These are phyloP conservation scores for Pleurotus pulmonarius DNA, from an alignment of 768 basidiomycete genomes.

Conservation along the genomic window DNA sequence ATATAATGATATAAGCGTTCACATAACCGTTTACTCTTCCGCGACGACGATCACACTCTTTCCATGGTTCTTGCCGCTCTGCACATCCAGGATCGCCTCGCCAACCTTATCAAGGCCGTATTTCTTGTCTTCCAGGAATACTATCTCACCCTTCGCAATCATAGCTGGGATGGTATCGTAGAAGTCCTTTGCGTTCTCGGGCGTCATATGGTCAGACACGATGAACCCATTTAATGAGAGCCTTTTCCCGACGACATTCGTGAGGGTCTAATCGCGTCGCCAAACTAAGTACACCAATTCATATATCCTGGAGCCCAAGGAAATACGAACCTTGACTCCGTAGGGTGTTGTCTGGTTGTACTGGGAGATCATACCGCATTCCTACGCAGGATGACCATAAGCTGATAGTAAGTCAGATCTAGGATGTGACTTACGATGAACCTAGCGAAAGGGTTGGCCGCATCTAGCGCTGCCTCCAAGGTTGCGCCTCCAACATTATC, in stretches of 20 bases:
- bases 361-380: neutral
- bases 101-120: conserved; percentile 37
- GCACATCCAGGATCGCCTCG: conserved; percentile 23
- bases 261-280: conserved; percentile 28
- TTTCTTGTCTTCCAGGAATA: conserved; percentile 41
- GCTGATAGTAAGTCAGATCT: neutral
- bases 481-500: conserved; percentile 38
- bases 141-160: conserved; percentile 43
- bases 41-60: conserved; percentile 5
- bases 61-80: neutral
- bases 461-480: conserved; percentile 38
- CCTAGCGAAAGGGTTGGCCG: conserved; percentile 28
- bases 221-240: conserved; percentile 32
- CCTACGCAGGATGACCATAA: neutral
- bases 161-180: conserved; percentile 33
- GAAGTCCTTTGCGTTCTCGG: conserved; percentile 39
- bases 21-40: neutral
- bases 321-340: conserved; percentile 3
- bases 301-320: neutral
- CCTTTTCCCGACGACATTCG: conserved; percentile 35
- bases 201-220: conserved; percentile 21
- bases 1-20: too few relatives aligned
- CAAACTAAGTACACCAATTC: neutral
- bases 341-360: conserved; percentile 12
- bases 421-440: conserved; percentile 23